Evolutionary conservation across 148 eudicot species (phyloP), one percentile per base, ranked within the genome.

Genomic region (Nyssa sinensis): DNA sequence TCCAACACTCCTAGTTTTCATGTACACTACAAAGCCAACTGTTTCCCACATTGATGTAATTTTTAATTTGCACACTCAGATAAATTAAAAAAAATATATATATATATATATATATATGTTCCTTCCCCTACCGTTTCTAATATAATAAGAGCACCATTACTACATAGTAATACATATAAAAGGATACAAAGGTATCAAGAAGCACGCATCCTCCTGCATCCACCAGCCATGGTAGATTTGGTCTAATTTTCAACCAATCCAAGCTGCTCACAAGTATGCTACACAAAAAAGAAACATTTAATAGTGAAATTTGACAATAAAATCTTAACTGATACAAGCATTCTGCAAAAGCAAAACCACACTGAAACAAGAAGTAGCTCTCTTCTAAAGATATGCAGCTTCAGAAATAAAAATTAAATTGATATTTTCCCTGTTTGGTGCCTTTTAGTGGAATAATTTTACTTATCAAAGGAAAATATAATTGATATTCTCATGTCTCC

Each of bases 131-230:
- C 32, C 31, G 23, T 44, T 35, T 58, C 28, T 33, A 24, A 14
- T 33, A 14, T 33, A 21, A 28, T 25, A 2, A 58, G 74, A 71
- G 24, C 65, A 72, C 9, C n/a, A 63, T 35, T 51, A 11, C 29
- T 64, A n/a, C 44, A 53, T 23, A 34, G 30, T 44, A 5, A 73
- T n/a, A 27, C 7, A 25, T 27, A 53, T 73, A 71, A 7, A 75
- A 89, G 96, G 97, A 91, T 91, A 89, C 97, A 75, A 91, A 86
- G 67, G 86, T 72, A 77, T 91, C 97, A 60, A 91, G 94, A 31
- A 89, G 64, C 65, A 81, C 88, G 41, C 94, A 91, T 31, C 94
- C 94, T 61, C 88, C 88, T 29, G 97, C 85, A 71, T 91, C 97
- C 64, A 91, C 97, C 78, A 91, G 82, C 97, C 97, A 91, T 47